Percentiles rank a stretch among this genome's conserved stretches.
Conservation (phyloP, 2,329 filamentous ascomycete species). For the Furcasterigmium sp. region DNA sequence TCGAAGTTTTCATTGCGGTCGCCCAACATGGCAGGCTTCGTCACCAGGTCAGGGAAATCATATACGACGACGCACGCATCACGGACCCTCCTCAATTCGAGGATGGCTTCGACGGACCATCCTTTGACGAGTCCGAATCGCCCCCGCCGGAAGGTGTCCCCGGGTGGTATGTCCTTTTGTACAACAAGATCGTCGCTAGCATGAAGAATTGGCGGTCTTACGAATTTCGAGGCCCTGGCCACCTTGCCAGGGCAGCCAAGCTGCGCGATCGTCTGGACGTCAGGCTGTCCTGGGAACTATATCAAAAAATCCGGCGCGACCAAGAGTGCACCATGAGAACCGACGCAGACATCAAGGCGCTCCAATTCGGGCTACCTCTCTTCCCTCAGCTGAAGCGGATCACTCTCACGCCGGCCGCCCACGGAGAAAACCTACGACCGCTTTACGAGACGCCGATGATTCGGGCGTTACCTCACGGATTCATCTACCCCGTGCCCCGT, state of each 20-base stretch:
- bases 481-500: conserved; percentile 28
- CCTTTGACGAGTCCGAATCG: not conserved
- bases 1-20: conserved; percentile 28
- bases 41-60: conserved; percentile 25
- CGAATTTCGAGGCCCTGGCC: not conserved
- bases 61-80: conserved; percentile 28
- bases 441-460: conserved; percentile 32
- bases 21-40: conserved; percentile 27
- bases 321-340: conserved; percentile 10
- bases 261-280: not conserved
- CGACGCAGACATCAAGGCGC: conserved; percentile 18
- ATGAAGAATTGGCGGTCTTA: not conserved
- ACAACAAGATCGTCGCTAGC: not conserved
- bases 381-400: conserved; percentile 25
- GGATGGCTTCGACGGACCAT: not conserved
- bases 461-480: conserved; percentile 26
- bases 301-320: too few relatives aligned
- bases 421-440: conserved; percentile 22
- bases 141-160: not conserved
- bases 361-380: conserved; percentile 20
- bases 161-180: not conserved
- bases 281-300: not conserved
- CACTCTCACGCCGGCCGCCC: conserved; percentile 27
- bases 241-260: not conserved
- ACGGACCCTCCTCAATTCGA: not conserved